Base-by-base conservation (phyloP, 1,284 basidiomycete species). In the Leccinum pachyderme region DNA sequence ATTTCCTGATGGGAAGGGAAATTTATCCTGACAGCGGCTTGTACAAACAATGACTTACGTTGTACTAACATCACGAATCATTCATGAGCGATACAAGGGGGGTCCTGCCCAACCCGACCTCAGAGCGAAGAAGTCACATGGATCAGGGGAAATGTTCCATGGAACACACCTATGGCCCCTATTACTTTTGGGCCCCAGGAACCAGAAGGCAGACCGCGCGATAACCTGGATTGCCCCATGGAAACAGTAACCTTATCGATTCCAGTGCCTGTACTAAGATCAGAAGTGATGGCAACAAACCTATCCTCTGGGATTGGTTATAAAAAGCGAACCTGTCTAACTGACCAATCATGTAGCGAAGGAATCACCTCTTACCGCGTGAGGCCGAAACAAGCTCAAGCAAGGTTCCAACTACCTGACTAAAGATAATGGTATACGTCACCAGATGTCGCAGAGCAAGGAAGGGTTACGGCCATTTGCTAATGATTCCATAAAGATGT, bases 331-430 rank as follows among this genome's bases (percentile, higher is more conserved):
- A 13, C 39, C 7, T 47, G 28, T 47, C 28, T 47, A 12, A 31
- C 45, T 11, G 6, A 47, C 28, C 22, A n/a, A 22, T 11, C 28
- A 13, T 31, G 11, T 11, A 2, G 13, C 4, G 27, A 41, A 44
- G 28, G 44, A 15, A 3, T 1, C 8, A 0, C 12, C n/a, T 47
- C 66, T 57, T 48, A 67, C 63, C 41, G 7, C 63, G 64, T 48
- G n/a, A 39, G 4, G 55, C 64, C 55, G 68, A 46, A 32, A 64
- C 47, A 33, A 66, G 0, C 32, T 65, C 60, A 24, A 65, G 49
- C 29, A 37, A 33, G 27, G 35, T 62, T 28, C 2, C 35, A 27
- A 62, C 35, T 15, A 31, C 37, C n/a, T 66, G 63, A 5, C 51
- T 29, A 3, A 49, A 27, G 27, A 3, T 18, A 1, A 49, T 2